These are phyloP conservation scores for Macrophomina pseudophaseolina DNA, from an alignment of 2,329 filamentous ascomycete species.

Conservation along the genomic window DNA sequence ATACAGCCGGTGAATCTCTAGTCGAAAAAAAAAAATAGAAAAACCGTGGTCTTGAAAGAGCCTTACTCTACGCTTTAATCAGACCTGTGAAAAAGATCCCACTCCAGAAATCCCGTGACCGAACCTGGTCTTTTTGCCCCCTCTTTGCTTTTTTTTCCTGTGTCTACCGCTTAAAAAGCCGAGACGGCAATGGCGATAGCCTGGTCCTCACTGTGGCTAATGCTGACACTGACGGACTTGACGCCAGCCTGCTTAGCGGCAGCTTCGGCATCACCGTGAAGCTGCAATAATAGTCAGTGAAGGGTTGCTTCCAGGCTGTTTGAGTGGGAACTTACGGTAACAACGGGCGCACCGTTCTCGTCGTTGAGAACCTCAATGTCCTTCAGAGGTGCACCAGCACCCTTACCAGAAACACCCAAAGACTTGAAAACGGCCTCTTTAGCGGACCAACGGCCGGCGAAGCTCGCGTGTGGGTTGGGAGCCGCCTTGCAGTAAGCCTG, in stretches of 20 bases:
- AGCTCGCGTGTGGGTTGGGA: slow-evolving; percentile 82
- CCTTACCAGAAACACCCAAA: slow-evolving; percentile 82
- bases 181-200: slow-evolving; percentile 93
- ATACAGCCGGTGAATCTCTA: slow-evolving; percentile 23
- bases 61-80: slow-evolving; percentile 11
- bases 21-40: neutral
- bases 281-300: slow-evolving; percentile 55
- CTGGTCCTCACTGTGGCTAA: slow-evolving; percentile 93
- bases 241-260: slow-evolving; percentile 87
- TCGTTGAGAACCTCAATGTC: slow-evolving; percentile 92
- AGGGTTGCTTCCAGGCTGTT: neutral
- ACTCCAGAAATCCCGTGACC: slow-evolving; percentile 3
- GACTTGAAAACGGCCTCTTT: slow-evolving; percentile 99
- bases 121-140: slow-evolving; percentile 7
- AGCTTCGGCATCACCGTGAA: slow-evolving; percentile 81
- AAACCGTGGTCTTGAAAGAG: slow-evolving; percentile 1
- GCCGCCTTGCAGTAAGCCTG: slow-evolving; percentile 85
- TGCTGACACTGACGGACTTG: slow-evolving; percentile 88
- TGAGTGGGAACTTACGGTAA: slow-evolving; percentile 70
- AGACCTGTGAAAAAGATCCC: slow-evolving; percentile 12
- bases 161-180: slow-evolving; percentile 62
- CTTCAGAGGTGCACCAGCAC: slow-evolving; percentile 85
- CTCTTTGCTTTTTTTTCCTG: neutral
- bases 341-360: slow-evolving; percentile 79
- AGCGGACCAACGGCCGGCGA: slow-evolving; percentile 93